These are phyloP conservation scores for Typha latifolia DNA, from an alignment of 176 grass and related monocot genomes.

Conservation along the genomic window DNA sequence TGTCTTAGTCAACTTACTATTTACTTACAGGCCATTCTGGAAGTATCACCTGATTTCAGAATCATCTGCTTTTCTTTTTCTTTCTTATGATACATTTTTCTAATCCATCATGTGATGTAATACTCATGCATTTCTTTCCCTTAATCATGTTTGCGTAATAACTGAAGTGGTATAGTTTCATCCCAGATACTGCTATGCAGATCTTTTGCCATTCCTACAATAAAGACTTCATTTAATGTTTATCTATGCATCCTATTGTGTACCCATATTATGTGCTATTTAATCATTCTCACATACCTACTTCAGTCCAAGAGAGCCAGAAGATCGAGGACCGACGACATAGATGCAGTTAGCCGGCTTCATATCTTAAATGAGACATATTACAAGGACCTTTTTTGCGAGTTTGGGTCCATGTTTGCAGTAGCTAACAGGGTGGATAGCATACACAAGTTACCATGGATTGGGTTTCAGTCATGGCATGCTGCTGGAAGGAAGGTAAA, in stretches of 20 bases:
- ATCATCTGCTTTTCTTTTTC: background rate
- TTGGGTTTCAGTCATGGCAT: conserved; percentile 97
- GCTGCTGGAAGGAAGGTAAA: conserved; percentile 72
- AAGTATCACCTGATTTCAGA: background rate
- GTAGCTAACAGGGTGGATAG: conserved; percentile 74
- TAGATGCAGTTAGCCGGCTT: conserved; percentile 78
- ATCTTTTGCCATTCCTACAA: background rate
- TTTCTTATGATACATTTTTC: background rate
- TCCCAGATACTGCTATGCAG: background rate
- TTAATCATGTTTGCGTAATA: background rate
- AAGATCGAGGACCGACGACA: conserved; percentile 77
- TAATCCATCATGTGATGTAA: background rate
- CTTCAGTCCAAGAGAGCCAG: conserved; percentile 63
- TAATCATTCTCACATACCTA: conserved; percentile 23
- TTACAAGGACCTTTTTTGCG: conserved; percentile 71
- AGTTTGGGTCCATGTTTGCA: conserved; percentile 81
- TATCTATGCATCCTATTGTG: background rate
- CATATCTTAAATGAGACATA: conserved; percentile 58
- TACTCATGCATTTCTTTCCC: background rate
- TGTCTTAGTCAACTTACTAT: conserved; percentile 4
- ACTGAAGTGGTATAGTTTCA: background rate
- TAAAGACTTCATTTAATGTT: background rate
- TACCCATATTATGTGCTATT: background rate
- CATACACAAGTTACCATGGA: conserved; percentile 94
- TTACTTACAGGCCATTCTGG: background rate